Conservation (phyloP, 225 moss, liverwort and hornwort genomes). For the Marchantia polymorpha region DNA sequence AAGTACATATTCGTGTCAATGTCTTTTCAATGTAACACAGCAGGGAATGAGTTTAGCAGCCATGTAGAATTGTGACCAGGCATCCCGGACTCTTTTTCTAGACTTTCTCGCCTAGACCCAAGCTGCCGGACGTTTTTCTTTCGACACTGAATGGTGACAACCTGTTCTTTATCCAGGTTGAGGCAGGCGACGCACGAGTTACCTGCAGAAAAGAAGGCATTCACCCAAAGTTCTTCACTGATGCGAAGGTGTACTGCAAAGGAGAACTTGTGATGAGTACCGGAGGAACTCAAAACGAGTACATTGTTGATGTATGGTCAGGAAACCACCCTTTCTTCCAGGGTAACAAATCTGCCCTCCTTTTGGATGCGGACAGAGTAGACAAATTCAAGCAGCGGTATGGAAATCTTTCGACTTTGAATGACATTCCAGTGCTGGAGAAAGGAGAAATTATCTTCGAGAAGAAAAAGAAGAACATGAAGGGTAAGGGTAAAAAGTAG, state of each 20-base stretch:
- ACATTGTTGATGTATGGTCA: conserved; percentile 89
- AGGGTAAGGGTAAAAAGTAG: conserved; percentile 84
- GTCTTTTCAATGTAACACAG: too few species aligned
- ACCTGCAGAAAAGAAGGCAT: conserved; percentile 75
- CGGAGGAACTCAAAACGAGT: conserved; percentile 82
- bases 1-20: too few species aligned
- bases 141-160: neutral
- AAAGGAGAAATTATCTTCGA: conserved; percentile 74
- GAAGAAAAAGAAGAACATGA: conserved; percentile 66
- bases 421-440: conserved; percentile 64
- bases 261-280: conserved; percentile 86
- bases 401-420: conserved; percentile 49
- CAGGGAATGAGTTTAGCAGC: too few species aligned
- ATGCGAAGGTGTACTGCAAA: conserved; percentile 81
- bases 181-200: conserved; percentile 57
- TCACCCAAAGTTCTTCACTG: conserved; percentile 64
- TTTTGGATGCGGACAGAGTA: conserved; percentile 83
- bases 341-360: conserved; percentile 74
- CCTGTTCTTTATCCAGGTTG: conserved; percentile 43
- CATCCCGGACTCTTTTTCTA: too few species aligned
- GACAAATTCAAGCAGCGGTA: conserved; percentile 86
- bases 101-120: too few species aligned
- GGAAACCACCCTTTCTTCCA: conserved; percentile 95
- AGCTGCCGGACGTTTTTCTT: too few species aligned
- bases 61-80: too few species aligned